A percentile compares a stretch with the other conserved stretches of the same genome.
Evolutionary conservation across 192 early-diverging fungal genomes (phyloP).

Genomic region (Chytriomyces confervae): DNA sequence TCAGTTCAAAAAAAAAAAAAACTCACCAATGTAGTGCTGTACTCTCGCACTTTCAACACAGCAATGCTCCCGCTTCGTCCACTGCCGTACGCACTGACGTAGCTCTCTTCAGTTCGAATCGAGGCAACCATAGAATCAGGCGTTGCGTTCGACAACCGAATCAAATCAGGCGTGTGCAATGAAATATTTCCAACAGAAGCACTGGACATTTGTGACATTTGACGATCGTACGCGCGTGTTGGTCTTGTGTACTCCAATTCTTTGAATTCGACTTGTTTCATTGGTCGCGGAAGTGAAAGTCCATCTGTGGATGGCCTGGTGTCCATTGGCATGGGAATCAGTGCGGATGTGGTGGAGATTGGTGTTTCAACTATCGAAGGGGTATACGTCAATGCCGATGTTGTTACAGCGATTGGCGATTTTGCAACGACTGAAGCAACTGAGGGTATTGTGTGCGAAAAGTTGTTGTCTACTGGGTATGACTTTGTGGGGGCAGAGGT

Average conservation of each 20-base stretch:
- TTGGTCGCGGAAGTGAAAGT: background rate
- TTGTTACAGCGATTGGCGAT: no score
- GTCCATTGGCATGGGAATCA: background rate
- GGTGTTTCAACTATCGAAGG: no score
- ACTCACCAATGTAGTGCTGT: background rate
- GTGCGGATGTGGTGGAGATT: background rate
- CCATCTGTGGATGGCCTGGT: background rate
- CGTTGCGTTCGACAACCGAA: conserved; percentile 3
- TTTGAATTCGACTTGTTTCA: background rate
- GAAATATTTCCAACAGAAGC: background rate
- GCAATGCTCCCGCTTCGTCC: background rate
- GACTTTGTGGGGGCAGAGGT: no score
- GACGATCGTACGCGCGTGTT: background rate
- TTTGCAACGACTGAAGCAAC: no score
- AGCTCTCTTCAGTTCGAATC: background rate
- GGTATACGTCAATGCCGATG: no score
- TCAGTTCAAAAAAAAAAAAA: background rate
- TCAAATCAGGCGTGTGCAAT: conserved; percentile 2
- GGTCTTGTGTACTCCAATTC: background rate
- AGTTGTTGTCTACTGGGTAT: no score
- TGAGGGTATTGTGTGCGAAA: no score
- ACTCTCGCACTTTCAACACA: background rate
- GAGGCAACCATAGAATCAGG: conserved; percentile 15
- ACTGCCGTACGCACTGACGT: background rate
- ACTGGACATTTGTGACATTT: background rate